Percentiles rank a stretch among this genome's conserved stretches.
Conservation (phyloP, 208 protist genomes). For the Acanthamoeba castellanii region DNA sequence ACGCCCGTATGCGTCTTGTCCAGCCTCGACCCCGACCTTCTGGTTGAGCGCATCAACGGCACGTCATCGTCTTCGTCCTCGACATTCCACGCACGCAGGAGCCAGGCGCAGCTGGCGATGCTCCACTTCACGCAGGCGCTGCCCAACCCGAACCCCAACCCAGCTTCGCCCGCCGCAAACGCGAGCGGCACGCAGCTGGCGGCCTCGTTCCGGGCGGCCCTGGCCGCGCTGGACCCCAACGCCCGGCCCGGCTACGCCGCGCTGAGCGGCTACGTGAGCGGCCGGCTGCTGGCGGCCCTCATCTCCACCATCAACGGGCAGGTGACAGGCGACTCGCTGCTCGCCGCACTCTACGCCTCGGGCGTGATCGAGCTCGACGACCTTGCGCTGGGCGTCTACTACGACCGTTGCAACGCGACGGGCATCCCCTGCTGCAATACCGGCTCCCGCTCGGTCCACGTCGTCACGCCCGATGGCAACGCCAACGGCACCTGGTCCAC, state of each 20-base stretch:
- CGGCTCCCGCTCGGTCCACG: neutral
- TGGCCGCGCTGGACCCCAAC: neutral
- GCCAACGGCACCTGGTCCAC: neutral
- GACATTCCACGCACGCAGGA: neutral
- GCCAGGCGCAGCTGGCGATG: neutral
- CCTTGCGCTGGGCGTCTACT: neutral
- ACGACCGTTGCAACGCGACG: neutral
- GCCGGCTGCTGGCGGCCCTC: neutral
- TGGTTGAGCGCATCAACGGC: neutral
- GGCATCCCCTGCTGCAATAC: neutral
- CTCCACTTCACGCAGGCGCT: slow-evolving; percentile 49
- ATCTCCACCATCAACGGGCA: slow-evolving; percentile 39
- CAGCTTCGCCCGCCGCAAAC: neutral
- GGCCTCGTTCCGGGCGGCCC: neutral
- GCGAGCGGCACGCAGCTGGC: neutral
- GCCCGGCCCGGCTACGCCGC: neutral
- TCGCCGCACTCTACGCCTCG: neutral
- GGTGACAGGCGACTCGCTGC: neutral
- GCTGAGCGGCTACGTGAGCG: neutral
- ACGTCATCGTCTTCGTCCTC: neutral
- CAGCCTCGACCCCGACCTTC: neutral
- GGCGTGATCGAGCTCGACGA: neutral
- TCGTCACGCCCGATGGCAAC: neutral
- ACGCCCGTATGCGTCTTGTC: neutral
- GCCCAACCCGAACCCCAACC: slow-evolving; percentile 37